A percentile compares a stretch with the other conserved stretches of the same genome.
Conservation (phyloP, 1,284 basidiomycete genomes). For the Rhodotorula sp. region DNA sequence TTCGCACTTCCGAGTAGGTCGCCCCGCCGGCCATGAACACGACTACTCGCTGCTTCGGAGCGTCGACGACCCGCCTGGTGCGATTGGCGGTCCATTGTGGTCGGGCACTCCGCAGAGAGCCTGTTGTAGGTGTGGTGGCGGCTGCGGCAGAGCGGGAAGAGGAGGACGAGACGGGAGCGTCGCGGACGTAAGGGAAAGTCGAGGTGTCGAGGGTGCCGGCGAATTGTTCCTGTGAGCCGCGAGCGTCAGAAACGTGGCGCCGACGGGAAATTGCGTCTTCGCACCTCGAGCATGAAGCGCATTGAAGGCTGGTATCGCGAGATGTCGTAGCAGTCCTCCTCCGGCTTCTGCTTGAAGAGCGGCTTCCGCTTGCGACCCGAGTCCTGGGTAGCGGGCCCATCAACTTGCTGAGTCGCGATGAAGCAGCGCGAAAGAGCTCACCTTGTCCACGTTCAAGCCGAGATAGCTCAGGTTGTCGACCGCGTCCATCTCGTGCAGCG, state of each 20-base stretch:
- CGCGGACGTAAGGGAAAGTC: slow-evolving; percentile 87
- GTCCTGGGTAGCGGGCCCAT: slow-evolving; percentile 55
- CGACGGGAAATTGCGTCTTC: slow-evolving; percentile 15
- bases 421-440: slow-evolving; percentile 50
- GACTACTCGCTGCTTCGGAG: slow-evolving; percentile 70
- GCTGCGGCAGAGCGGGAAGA: slow-evolving; percentile 25
- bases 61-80: slow-evolving; percentile 36
- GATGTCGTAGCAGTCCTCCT: slow-evolving; percentile 89
- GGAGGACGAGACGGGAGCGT: slow-evolving; percentile 59
- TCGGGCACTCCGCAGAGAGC: slow-evolving; percentile 71
- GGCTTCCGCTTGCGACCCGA: slow-evolving; percentile 61
- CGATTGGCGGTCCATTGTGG: slow-evolving; percentile 53
- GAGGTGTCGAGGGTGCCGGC: slow-evolving; percentile 71
- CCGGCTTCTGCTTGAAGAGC: slow-evolving; percentile 64
- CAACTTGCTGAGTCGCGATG: slow-evolving; percentile 39
- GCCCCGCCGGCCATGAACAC: slow-evolving; percentile 93
- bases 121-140: slow-evolving; percentile 54
- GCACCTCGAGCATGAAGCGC: slow-evolving; percentile 77
- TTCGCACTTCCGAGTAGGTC: slow-evolving; percentile 90
- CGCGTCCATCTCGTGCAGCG: slow-evolving; percentile 87
- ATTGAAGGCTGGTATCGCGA: slow-evolving; percentile 89
- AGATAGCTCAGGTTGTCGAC: slow-evolving; percentile 82
- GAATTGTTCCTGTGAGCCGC: slow-evolving; percentile 70
- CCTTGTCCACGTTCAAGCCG: slow-evolving; percentile 76
- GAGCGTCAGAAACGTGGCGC: slow-evolving; percentile 2